Base-by-base conservation (phyloP, 176 grass and related monocot genomes). In the Musa schizocarpa region DNA sequence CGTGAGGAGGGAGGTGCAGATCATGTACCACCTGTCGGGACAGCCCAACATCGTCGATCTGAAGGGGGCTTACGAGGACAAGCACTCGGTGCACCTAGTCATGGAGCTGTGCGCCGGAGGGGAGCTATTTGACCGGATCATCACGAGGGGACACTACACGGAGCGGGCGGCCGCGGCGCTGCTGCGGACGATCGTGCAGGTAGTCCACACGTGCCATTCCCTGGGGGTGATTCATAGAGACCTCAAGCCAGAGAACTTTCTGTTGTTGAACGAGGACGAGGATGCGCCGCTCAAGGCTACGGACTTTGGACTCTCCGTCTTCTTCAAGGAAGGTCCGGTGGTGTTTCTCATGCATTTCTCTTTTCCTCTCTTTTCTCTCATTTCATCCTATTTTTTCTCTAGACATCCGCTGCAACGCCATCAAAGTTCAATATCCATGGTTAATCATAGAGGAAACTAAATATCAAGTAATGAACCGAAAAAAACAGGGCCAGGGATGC, bases 81-180 rank as follows among this genome's bases (percentile, higher is more conserved):
- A 68, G 65, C 24, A 68, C n/a, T 68, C 65, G 25, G 95, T 98
- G 49, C 90, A 98, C 86, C 93, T 98, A 75, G 90, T 98, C 71
- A 98, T 98, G 95, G 95, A 98, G 80, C 88, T 98, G 74, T 98
- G 95, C 74, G 90, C 86, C 59, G 95, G 95, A 0, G 95, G 95
- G 0, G 95, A 98, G 84, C 95, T 98, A 65, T 98, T 98, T 76
- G 95, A 98, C 77, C 90, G 95, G 16, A 98, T 98, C 78, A 98
- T 98, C 8, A 73, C 92, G 79, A 84, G 87, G 5, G 93, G 93
- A 0, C 93, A 97, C 75, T 97, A 92, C 85, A 97, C 57, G 57
- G 57, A 61, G 57, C 57, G 57, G 57, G 57, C 57, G 57, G 57
- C 57, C 6, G 57, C 57, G 57, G 57, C 13, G 13, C 57, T 61